A percentile compares a stretch with the other conserved stretches of the same genome.
Conservation (phyloP, 1,284 basidiomycete genomes). For the Ganoderma lucidum region DNA sequence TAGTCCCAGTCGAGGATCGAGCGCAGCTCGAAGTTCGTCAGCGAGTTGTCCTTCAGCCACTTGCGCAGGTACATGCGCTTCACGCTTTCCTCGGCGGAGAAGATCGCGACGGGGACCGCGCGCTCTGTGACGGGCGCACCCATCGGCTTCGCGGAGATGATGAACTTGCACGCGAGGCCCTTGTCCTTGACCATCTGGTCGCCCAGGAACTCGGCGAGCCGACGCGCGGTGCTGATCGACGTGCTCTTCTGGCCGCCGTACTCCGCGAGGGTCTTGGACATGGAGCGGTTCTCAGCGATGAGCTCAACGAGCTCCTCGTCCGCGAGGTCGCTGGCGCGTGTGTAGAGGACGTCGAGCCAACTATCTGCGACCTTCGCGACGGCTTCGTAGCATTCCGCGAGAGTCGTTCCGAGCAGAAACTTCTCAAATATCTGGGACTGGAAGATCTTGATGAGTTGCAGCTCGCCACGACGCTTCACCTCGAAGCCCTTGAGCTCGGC, state of each 20-base stretch:
- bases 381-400: constrained; percentile 94
- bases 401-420: constrained; percentile 92
- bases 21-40: constrained; percentile 91
- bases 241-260: constrained; percentile 98
- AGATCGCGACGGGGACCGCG: constrained; percentile 98
- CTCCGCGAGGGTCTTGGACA: constrained; percentile 97
- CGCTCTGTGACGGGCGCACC: constrained; percentile 98
- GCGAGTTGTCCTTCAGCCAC: constrained; percentile 95
- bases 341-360: constrained; percentile 97
- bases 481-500: constrained; percentile 99
- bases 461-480: constrained; percentile 96
- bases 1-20: constrained; percentile 98
- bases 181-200: constrained; percentile 99
- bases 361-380: constrained; percentile 96
- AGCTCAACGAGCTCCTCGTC: constrained; percentile 97
- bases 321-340: constrained; percentile 82
- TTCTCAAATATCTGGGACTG: constrained; percentile 99
- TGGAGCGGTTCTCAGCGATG: constrained; percentile 98
- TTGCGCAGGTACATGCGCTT: constrained; percentile 93
- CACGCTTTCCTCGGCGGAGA: constrained; percentile 92
- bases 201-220: constrained; percentile 97
- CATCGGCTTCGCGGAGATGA: constrained; percentile 94
- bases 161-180: constrained; percentile 98
- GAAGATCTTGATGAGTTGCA: constrained; percentile 99
- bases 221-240: constrained; percentile 95